Evolutionary conservation across 2,329 filamentous ascomycete genomes (phyloP).

Genomic region (Epichloe amarillans): DNA sequence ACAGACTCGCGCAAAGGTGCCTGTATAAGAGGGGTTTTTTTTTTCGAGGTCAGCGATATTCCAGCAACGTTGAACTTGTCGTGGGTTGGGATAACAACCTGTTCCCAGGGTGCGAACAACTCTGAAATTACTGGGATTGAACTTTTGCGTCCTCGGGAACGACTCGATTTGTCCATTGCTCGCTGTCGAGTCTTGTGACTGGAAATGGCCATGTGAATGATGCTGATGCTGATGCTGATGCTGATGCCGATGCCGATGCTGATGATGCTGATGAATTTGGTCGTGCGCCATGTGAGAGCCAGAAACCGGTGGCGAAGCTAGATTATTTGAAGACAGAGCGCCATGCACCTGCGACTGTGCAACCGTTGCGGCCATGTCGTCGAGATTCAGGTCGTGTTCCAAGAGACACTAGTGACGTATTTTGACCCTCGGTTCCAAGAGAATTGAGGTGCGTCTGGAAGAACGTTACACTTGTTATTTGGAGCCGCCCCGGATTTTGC

Average conservation of each 20-base stretch:
- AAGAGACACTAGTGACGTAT: background rate
- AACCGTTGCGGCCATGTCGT: conserved; percentile 19
- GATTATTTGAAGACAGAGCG: conserved; percentile 6
- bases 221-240: background rate
- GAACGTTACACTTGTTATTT: background rate
- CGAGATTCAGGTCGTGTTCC: background rate
- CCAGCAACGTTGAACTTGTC: background rate
- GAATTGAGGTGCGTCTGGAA: background rate
- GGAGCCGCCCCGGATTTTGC: background rate
- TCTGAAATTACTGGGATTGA: conserved; percentile 45
- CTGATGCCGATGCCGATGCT: background rate
- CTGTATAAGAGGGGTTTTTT: conserved; percentile 22
- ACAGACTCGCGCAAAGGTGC: conserved; percentile 73
- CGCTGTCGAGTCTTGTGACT: background rate
- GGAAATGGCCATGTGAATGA: background rate
- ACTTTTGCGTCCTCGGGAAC: conserved; percentile 16
- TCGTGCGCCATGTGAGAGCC: conserved; percentile 4
- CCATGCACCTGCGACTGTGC: conserved; percentile 17
- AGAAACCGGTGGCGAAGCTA: conserved; percentile 7
- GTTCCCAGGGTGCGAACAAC: conserved; percentile 66
- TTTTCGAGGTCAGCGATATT: background rate
- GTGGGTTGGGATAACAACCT: conserved; percentile 27
- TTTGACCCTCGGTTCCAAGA: background rate
- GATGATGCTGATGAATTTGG: too few relatives aligned
- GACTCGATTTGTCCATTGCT: conserved; percentile 6